Evolutionary conservation across 2,329 filamentous ascomycete species (phyloP).

Genomic region (Monosporascus sp.): DNA sequence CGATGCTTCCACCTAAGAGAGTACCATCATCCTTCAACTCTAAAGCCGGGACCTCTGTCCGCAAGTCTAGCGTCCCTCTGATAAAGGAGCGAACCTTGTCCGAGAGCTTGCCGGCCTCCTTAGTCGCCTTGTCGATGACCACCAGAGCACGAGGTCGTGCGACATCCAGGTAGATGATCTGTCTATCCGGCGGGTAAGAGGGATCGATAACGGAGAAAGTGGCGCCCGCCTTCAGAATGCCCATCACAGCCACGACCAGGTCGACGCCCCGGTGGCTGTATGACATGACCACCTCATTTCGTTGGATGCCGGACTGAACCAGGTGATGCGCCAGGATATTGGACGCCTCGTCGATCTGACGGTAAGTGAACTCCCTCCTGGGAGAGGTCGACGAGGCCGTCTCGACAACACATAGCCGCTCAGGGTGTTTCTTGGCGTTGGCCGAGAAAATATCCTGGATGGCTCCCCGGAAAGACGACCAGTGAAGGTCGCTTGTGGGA

Average conservation of each 20-base stretch:
- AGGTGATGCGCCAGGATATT: constrained; percentile 79
- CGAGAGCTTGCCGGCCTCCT: constrained; percentile 52
- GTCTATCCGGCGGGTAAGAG: constrained; percentile 72
- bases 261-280: constrained; percentile 78
- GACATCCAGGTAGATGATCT: constrained; percentile 79
- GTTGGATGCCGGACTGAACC: constrained; percentile 63
- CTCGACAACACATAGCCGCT: background rate
- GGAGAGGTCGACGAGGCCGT: background rate
- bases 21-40: constrained; percentile 63
- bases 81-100: constrained; percentile 37
- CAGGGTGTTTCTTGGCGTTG: background rate
- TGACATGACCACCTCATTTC: constrained; percentile 90
- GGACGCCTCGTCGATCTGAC: constrained; percentile 77
- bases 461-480: background rate
- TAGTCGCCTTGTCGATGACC: constrained; percentile 41
- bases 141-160: constrained; percentile 67
- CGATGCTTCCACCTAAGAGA: constrained; percentile 59
- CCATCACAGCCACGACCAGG: constrained; percentile 69
- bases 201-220: constrained; percentile 71
- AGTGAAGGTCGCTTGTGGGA: background rate
- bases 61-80: constrained; percentile 62
- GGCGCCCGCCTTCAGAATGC: constrained; percentile 58
- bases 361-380: background rate
- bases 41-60: constrained; percentile 68
- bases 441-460: background rate